Percentiles rank a stretch among this genome's conserved stretches.
phyloP scores from a whole-genome alignment of 73 alveolate species.

The Paramecium biaurelia region DNA sequence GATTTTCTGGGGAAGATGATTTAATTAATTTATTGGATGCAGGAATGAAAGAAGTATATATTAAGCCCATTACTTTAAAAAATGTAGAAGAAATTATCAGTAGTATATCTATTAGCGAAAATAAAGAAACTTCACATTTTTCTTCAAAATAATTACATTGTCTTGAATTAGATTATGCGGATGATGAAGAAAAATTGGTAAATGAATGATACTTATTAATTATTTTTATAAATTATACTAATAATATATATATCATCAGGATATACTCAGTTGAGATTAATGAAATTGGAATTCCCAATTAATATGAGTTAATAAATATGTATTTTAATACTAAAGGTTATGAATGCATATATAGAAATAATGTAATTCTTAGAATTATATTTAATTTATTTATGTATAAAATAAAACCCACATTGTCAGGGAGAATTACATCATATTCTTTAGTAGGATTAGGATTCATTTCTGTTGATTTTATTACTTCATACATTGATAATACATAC shows the following conservation, averaged over 20 bases:
- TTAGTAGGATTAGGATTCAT: neutral
- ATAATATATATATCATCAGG: too few relatives aligned
- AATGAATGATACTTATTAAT: neutral
- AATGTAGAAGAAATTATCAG: neutral
- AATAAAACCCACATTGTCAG: neutral
- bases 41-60: constrained; percentile 32
- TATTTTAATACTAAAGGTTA: too few relatives aligned
- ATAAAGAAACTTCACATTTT: neutral
- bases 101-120: neutral
- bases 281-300: too few relatives aligned
- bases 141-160: neutral
- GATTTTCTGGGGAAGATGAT: constrained; percentile 43
- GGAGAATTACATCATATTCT: neutral
- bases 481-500: neutral
- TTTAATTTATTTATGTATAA: neutral
- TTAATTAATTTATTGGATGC: neutral
- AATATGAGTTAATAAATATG: too few relatives aligned
- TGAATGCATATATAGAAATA: too few relatives aligned
- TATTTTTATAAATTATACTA: neutral
- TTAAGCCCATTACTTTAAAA: neutral
- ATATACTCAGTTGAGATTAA: too few relatives aligned
- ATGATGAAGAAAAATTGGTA: neutral
- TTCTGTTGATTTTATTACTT: neutral
- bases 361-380: neutral
- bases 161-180: neutral